Conservation (phyloP, 2,329 filamentous ascomycete species). For the Aspergillus sergii region DNA sequence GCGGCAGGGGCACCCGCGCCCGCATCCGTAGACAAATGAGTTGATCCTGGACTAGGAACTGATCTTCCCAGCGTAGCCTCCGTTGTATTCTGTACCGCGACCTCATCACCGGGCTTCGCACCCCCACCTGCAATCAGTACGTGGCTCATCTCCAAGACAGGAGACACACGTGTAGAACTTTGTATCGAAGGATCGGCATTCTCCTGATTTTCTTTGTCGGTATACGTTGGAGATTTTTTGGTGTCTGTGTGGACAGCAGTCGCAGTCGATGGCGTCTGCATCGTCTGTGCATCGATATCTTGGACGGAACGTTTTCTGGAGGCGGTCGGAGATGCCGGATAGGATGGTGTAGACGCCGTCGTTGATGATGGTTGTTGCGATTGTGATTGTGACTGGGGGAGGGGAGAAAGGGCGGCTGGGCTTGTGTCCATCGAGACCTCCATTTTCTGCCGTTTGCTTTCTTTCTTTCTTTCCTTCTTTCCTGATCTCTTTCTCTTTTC, state of each 20-base stretch:
- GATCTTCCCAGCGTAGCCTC: neutral
- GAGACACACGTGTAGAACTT: neutral
- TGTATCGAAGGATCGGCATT: constrained; percentile 16
- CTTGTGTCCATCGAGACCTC: constrained; percentile 25
- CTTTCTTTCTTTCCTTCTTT: neutral
- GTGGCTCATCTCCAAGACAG: neutral
- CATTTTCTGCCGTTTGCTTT: constrained; percentile 7
- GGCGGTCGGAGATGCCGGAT: constrained; percentile 15
- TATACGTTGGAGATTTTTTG: constrained; percentile 7
- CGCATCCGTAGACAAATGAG: neutral
- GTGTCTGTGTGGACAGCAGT: neutral
- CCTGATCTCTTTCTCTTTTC: neutral
- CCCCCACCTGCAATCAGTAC: neutral
- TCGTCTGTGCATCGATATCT: constrained; percentile 23
- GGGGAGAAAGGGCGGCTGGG: constrained; percentile 22
- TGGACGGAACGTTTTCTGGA: constrained; percentile 34
- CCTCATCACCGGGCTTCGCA: neutral
- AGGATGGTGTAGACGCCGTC: neutral
- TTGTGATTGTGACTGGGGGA: constrained; percentile 18
- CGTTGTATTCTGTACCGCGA: neutral
- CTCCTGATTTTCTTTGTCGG: constrained; percentile 24
- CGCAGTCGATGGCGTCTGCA: neutral
- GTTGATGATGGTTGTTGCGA: constrained; percentile 9
- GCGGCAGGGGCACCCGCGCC: constrained; percentile 16
- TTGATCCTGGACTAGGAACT: neutral